Base-by-base conservation (phyloP, 1,139 yeast genomes). In the Geotrichum klebahnii region DNA sequence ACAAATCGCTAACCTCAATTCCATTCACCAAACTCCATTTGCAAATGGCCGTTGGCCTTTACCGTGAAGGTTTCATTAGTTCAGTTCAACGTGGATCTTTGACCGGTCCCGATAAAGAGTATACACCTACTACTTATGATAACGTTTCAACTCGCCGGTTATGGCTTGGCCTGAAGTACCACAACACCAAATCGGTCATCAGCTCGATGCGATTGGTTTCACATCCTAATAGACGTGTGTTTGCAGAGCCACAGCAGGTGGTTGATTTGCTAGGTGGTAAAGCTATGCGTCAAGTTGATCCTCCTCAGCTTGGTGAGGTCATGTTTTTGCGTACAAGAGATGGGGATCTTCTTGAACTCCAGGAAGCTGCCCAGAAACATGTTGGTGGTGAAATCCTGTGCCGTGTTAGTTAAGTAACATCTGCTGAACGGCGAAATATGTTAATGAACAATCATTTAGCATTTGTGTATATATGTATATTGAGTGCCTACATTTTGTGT, bases 111-210 rank as follows among this genome's bases (percentile, higher is more conserved):
- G 97, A 94, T 66, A 62, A 62, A 32, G 69, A 64, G 12, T 84
- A 86, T 16, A 81, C 80, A 0, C 95, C 89, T 34, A 88, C 86
- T 26, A 89, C 97, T 0, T 89, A 84, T 38, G 96, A 87, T 65
- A 90, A 92, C 64, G 80, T 92, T 41, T 71, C 95, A 16, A 79
- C 94, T 0, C 80, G 98, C 63, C 78, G 96, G 60, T 76, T 92
- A 53, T 92, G 98, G 99, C 69, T 92, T 19, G 95, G 90, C 1
- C 73, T 92, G 64, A 92, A 92, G 65, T 92, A 94, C 67, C 80
- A 95, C 64, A 81, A 87, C 59, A 81, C 84, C 63, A 74, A 75
- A 56, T 83, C 96, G 0, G 96, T 92, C 10, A 74, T 92, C 57
- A 76, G 82, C 56, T 77, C 80, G 52, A 79, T 90, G 62, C 76